Evolutionary conservation across 2,329 filamentous ascomycete genomes (phyloP), one percentile per base, ranked within the genome.

Genomic region (Xylaria sp.): DNA sequence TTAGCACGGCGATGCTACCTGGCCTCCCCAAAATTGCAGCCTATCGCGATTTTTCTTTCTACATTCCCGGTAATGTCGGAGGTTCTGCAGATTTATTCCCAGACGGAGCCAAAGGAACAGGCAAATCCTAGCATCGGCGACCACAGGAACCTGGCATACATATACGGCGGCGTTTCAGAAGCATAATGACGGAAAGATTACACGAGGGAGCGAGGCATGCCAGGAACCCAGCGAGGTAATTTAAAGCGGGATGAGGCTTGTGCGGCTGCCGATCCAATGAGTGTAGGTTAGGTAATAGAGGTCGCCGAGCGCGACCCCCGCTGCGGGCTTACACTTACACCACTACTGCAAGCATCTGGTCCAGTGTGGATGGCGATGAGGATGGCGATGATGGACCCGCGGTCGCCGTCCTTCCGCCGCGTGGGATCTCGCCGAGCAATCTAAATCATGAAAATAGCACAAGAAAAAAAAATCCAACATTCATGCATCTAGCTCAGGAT

Each of bases 361-460:
- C n/a, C n/a, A n/a, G n/a, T n/a, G n/a, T n/a, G n/a, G n/a, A n/a
- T n/a, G n/a, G 7, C 6, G 5, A 6, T 42, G 5, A 5, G 42
- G n/a, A 10, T 20, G n/a, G 7, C 7, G 39, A n/a, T n/a, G n/a
- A n/a, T n/a, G 39, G 6, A n/a, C 6, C 11, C 13, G 49, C 56
- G 33, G 55, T 63, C 61, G 61, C 55, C 65, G 65, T 63, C n/a
- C 64, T 57, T 25, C 17, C 22, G 7, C 60, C 60, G 33, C 56
- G 50, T 51, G 56, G 50, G 36, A 17, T 67, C n/a, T 67, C 65
- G 65, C 55, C 65, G 65, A 60, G 27, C 25, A 64, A 67, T 56
- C 15, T 50, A 50, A 55, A 36, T 6, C 27, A n/a, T n/a, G 13
- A 44, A 25, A 6, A n/a, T n/a, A 45, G n/a, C n/a, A n/a, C n/a